These are phyloP conservation scores for Hippophae gyantsensis DNA, from an alignment of 306 rosid species.

Conservation along the genomic window DNA sequence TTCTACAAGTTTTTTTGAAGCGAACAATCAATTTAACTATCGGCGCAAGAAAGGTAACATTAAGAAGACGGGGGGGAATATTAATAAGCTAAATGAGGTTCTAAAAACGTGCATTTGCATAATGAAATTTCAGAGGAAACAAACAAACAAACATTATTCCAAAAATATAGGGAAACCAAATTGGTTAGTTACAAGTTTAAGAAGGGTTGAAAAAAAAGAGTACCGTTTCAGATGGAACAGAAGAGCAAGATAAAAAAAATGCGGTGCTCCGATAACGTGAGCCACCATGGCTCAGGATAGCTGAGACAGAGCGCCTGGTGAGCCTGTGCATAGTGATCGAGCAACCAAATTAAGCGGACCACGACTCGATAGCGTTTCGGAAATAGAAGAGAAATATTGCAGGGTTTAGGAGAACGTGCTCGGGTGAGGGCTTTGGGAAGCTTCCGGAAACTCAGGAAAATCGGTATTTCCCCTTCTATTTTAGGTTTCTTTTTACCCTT, in stretches of 20 bases:
- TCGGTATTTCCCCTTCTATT: too few relatives aligned
- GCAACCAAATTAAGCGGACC: not conserved
- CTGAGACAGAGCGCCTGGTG: slow-evolving; percentile 53
- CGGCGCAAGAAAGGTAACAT: too few relatives aligned
- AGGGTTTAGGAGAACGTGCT: not conserved
- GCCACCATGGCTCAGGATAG: slow-evolving; percentile 46
- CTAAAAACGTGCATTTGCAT: too few relatives aligned
- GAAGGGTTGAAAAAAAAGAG: not conserved
- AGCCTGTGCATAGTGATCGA: slow-evolving; percentile 52
- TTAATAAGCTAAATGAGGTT: too few relatives aligned
- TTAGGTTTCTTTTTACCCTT: too few relatives aligned
- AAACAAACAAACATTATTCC: too few relatives aligned
- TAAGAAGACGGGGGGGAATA: too few relatives aligned
- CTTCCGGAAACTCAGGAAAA: slow-evolving; percentile 37
- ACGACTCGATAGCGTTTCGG: not conserved
- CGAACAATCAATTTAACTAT: too few relatives aligned
- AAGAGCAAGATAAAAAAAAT: slow-evolving; percentile 32
- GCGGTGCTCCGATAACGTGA: slow-evolving; percentile 24
- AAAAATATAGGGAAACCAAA: too few relatives aligned
- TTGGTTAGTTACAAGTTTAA: not conserved
- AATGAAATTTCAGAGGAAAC: too few relatives aligned
- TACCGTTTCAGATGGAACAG: slow-evolving; percentile 31
- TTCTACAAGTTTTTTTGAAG: too few relatives aligned
- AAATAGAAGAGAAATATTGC: not conserved
- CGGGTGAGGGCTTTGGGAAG: slow-evolving; percentile 35